A percentile compares a stretch with the other conserved stretches of the same genome.
phyloP scores from a whole-genome alignment of 768 basidiomycete genomes.

The Postia placenta region DNA sequence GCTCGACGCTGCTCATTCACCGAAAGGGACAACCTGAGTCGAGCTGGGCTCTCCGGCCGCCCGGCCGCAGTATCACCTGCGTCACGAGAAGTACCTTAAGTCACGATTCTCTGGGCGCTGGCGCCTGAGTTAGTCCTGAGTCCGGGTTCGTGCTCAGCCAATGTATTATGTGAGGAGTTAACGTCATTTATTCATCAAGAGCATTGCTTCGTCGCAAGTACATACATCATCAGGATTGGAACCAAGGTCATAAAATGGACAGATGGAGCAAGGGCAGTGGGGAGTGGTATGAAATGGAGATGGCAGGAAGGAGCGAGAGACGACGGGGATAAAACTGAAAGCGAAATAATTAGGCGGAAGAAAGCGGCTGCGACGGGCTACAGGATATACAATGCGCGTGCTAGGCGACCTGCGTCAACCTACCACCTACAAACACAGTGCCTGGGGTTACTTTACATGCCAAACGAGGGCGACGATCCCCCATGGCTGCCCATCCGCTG shows the following conservation, averaged over 20 bases:
- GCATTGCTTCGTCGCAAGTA: slow-evolving; percentile 1
- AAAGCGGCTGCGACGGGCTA: neutral
- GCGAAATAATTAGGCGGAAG: neutral
- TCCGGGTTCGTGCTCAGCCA: neutral
- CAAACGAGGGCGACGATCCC: slow-evolving; percentile 18
- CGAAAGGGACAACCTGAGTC: neutral
- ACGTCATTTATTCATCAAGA: neutral
- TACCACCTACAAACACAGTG: neutral
- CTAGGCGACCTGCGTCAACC: neutral
- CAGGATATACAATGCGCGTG: neutral
- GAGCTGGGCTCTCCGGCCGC: neutral
- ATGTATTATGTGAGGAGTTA: neutral
- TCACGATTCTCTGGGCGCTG: neutral
- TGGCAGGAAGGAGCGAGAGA: neutral
- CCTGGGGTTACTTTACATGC: slow-evolving; percentile 3
- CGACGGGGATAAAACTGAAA: neutral
- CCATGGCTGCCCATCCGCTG: slow-evolving; percentile 39
- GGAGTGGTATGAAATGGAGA: neutral
- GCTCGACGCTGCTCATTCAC: neutral
- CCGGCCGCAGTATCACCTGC: neutral
- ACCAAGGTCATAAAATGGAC: neutral
- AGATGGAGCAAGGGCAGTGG: neutral
- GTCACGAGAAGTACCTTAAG: neutral
- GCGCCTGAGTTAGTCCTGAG: neutral
- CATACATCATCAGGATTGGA: slow-evolving; percentile 9